phyloP scores from a whole-genome alignment of 306 rosid species.

The Sicyos baderoa region DNA sequence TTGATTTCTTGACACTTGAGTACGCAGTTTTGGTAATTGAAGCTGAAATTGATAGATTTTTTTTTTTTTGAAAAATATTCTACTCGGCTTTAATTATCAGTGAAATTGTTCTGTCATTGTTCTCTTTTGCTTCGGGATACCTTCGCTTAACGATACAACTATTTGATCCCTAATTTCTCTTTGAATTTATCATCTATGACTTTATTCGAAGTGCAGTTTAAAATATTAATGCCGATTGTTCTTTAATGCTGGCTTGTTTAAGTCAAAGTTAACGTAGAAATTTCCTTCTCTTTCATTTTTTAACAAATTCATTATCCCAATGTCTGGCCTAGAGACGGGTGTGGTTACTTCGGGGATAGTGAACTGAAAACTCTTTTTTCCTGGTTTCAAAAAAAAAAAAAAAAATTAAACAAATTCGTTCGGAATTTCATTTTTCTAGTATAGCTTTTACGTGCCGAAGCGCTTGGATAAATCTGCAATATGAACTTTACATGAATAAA shows the following conservation, averaged over 20 bases:
- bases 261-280: background rate
- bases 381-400: too few species aligned
- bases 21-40: background rate
- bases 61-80: too few species aligned
- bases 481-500: background rate
- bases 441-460: background rate
- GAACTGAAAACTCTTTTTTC: too few species aligned
- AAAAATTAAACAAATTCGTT: background rate
- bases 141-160: background rate
- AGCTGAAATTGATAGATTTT: slow-evolving; percentile 2
- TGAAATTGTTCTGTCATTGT: slow-evolving; percentile 11
- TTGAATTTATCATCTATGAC: slow-evolving; percentile 3
- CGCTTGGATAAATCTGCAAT: background rate
- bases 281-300: background rate
- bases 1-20: background rate
- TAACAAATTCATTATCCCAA: background rate
- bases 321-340: too few species aligned
- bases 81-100: background rate
- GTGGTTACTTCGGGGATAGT: too few species aligned
- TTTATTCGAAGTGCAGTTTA: slow-evolving; percentile 8
- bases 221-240: slow-evolving; percentile 1
- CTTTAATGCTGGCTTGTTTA: background rate
- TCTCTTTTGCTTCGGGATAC: background rate
- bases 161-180: background rate
- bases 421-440: background rate